Percentiles rank a stretch among this genome's conserved stretches.
Evolutionary conservation across 805 yeast genomes (phyloP).

Genomic region (Ogataea saltuana): DNA sequence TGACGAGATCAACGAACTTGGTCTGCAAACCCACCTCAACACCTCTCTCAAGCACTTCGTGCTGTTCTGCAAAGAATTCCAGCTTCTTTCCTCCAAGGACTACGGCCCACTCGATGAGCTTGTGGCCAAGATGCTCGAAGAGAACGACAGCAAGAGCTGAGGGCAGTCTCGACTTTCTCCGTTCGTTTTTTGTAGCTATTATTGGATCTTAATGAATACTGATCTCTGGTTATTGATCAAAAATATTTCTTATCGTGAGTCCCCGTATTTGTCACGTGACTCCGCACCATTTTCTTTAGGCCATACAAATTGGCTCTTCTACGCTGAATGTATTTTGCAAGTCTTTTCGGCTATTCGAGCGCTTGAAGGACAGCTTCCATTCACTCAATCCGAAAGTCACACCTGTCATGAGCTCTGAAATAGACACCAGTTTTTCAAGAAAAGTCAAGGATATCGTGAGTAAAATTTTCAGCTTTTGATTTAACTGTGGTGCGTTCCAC

Average conservation of each 20-base stretch:
- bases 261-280: slow-evolving; percentile 24
- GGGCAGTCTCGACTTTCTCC: neutral
- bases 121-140: slow-evolving; percentile 64
- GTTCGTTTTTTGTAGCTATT: slow-evolving; percentile 4
- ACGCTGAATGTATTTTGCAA: no score
- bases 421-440: slow-evolving; percentile 41
- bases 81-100: slow-evolving; percentile 73
- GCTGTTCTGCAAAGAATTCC: slow-evolving; percentile 81
- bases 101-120: slow-evolving; percentile 90
- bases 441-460: slow-evolving; percentile 52
- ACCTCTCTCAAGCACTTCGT: slow-evolving; percentile 94
- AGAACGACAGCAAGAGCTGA: slow-evolving; percentile 18
- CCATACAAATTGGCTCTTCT: no score
- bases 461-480: slow-evolving; percentile 7
- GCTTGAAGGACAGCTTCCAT: no score
- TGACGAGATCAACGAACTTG: slow-evolving; percentile 90
- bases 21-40: slow-evolving; percentile 87
- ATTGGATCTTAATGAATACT: slow-evolving; percentile 3
- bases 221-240: no score
- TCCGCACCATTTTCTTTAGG: slow-evolving; percentile 20
- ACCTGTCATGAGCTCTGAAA: slow-evolving; percentile 5
- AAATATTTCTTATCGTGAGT: neutral
- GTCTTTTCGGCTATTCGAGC: neutral
- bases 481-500: neutral
- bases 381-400: no score